Evolutionary conservation across 2,329 filamentous ascomycete species (phyloP).

Genomic region (Macroventuria anomochaeta): DNA sequence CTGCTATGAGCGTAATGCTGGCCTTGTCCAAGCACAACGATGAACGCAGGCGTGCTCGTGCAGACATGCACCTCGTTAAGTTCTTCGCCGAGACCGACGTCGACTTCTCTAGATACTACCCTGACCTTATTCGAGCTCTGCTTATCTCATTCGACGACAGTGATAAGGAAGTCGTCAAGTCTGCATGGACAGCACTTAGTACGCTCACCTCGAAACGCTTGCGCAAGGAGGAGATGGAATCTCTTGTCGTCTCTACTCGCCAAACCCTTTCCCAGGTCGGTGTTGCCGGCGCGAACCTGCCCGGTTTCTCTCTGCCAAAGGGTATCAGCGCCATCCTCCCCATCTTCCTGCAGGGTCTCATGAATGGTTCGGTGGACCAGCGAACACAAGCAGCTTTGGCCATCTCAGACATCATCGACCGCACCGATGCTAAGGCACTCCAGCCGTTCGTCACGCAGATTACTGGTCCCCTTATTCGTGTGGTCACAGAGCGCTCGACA

Average conservation of each 20-base stretch:
- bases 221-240: conserved; percentile 98
- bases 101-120: conserved; percentile 95
- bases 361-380: conserved; percentile 94
- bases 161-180: conserved; percentile 83
- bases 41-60: conserved; percentile 79
- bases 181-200: conserved; percentile 84
- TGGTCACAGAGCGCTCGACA: conserved; percentile 93
- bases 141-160: conserved; percentile 91
- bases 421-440: conserved; percentile 83
- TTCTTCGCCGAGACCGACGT: conserved; percentile 84
- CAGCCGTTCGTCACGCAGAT: conserved; percentile 98
- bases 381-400: conserved; percentile 89
- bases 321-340: conserved; percentile 95
- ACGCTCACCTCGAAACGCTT: conserved; percentile 83
- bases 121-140: conserved; percentile 88
- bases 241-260: conserved; percentile 82
- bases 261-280: conserved; percentile 88
- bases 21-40: conserved; percentile 91
- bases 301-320: conserved; percentile 90
- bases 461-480: conserved; percentile 94
- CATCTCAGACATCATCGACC: conserved; percentile 94
- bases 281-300: conserved; percentile 80
- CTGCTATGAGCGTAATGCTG: conserved; percentile 91
- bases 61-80: conserved; percentile 78
- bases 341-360: conserved; percentile 95